These are phyloP conservation scores for Stachybotrys chartarum DNA, from an alignment of 2,329 filamentous ascomycete species.

Conservation along the genomic window DNA sequence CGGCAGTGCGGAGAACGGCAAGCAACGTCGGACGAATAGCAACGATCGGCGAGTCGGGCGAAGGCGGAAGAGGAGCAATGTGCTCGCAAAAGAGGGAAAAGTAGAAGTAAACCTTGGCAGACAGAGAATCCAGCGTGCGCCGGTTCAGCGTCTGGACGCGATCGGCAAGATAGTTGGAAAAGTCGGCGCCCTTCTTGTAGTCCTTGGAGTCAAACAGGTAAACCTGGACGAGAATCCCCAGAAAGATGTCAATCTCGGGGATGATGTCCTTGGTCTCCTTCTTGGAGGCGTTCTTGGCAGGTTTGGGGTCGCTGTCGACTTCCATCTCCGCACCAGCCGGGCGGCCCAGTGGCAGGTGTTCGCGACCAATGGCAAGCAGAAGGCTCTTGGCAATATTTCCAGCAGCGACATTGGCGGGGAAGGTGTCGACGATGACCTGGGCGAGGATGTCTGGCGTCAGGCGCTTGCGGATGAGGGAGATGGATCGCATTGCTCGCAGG, in stretches of 20 bases:
- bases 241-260: constrained; percentile 82
- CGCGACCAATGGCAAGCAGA: constrained; percentile 61
- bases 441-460: constrained; percentile 75
- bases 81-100: constrained; percentile 94
- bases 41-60: constrained; percentile 79
- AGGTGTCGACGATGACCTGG: constrained; percentile 75
- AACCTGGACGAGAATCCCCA: constrained; percentile 81
- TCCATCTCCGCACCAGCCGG: constrained; percentile 62
- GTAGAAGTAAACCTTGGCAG: constrained; percentile 97
- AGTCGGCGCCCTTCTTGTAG: constrained; percentile 71
- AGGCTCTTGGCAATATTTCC: constrained; percentile 63
- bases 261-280: constrained; percentile 69
- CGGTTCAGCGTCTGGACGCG: constrained; percentile 86
- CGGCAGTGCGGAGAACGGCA: constrained; percentile 85
- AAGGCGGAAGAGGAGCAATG: constrained; percentile 78
- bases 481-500: constrained; percentile 85
- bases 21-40: constrained; percentile 80
- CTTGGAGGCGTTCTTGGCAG: constrained; percentile 48
- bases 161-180: constrained; percentile 77
- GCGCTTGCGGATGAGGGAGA: constrained; percentile 91
- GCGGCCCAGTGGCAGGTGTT: constrained; percentile 55
- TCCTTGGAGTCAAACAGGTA: constrained; percentile 81
- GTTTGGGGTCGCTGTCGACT: constrained; percentile 55
- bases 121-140: constrained; percentile 85
- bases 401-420: constrained; percentile 53